These are phyloP conservation scores for Boletus barrowsii DNA, from an alignment of 768 basidiomycete species.

Conservation along the genomic window DNA sequence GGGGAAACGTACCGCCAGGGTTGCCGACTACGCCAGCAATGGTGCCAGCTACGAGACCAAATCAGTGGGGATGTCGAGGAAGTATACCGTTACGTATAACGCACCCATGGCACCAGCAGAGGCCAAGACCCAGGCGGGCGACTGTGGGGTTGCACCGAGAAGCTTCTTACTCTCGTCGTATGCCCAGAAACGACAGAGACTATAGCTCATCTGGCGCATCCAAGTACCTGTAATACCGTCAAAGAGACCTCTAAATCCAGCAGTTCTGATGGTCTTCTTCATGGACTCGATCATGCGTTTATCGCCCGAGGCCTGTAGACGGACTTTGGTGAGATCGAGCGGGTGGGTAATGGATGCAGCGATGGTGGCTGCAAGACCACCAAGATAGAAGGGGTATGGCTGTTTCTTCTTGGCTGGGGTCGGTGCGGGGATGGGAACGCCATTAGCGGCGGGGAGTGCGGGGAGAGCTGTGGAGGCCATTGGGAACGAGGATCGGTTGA, in stretches of 20 bases:
- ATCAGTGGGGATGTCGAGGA: background rate
- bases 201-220: constrained; percentile 92
- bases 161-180: constrained; percentile 89
- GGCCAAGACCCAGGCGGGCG: constrained; percentile 79
- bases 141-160: constrained; percentile 61
- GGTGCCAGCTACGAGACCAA: constrained; percentile 56
- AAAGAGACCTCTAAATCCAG: constrained; percentile 69
- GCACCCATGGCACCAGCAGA: constrained; percentile 82
- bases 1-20: constrained; percentile 62
- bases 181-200: constrained; percentile 89
- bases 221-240: constrained; percentile 88
- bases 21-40: constrained; percentile 89
- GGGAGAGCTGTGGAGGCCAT: constrained; percentile 17
- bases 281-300: constrained; percentile 86
- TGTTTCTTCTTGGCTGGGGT: constrained; percentile 45
- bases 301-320: constrained; percentile 88
- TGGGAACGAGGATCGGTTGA: background rate
- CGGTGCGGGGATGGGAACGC: background rate
- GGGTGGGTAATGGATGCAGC: constrained; percentile 89
- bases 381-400: constrained; percentile 85
- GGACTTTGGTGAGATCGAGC: constrained; percentile 86
- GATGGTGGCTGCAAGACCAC: constrained; percentile 83
- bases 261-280: constrained; percentile 76
- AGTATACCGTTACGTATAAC: constrained; percentile 24
- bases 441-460: constrained; percentile 12